Evolutionary conservation across 2,329 filamentous ascomycete species (phyloP), one percentile per base, ranked within the genome.

Genomic region (Nemania sp.): DNA sequence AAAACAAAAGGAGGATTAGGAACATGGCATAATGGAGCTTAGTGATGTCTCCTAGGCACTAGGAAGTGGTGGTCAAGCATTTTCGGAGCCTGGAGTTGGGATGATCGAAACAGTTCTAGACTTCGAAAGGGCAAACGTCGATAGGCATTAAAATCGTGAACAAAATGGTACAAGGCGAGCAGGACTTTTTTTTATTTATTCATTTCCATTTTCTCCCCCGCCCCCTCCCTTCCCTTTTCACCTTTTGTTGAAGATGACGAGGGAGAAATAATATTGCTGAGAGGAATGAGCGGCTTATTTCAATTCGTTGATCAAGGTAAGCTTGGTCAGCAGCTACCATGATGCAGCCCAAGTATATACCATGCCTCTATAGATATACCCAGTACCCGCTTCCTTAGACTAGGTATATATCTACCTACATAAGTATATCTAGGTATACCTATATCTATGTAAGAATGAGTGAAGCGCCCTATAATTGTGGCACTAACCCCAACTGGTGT

Each of bases 41-140:
- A 29, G 52, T 38, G 52, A 32, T 47, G 35, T 51, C 29, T 10
- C 55, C n/a, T 24, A n/a, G 27, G 26, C 41, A 35, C 27, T 41
- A 24, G 29, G 3, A 43, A n/a, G 55, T 45, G 35, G 22, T 45
- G 32, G 53, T 54, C n/a, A 49, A 58, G 63, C 62, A 69, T 66
- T 67, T 58, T 64, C 57, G 66, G 62, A 69, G 61, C 66, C 59
- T 62, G 66, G 62, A 68, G 68, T 70, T 66, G 15, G 65, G 62
- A 59, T 68, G 24, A 52, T 52, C 38, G 60, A 58, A 66, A 69
- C 51, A 47, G 41, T 54, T 61, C 47, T 64, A 67, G 45, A 70
- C 52, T 58, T 64, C 38, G 56, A 66, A 66, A 49, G 35, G 65
- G 54, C 35, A 55, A 62, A 66, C 8, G 35, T 60, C 49, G 35